Percentiles rank a stretch among this genome's conserved stretches.
These are phyloP conservation scores for Hypericum perforatum DNA, from an alignment of 345 rosid genomes.

Conservation along the genomic window DNA sequence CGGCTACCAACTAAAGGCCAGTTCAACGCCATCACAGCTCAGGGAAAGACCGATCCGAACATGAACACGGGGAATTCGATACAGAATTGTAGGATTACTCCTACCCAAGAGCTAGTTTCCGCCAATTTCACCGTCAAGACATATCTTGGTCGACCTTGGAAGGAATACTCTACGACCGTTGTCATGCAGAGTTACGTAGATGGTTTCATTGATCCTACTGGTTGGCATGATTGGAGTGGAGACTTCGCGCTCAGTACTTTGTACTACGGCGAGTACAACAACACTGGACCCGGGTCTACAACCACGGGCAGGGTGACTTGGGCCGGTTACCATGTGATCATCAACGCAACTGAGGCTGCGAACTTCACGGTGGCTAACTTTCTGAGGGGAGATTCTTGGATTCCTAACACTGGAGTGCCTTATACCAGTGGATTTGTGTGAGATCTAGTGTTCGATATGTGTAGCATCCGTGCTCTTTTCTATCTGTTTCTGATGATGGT, in stretches of 20 bases:
- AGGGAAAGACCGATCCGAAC: too few relatives aligned
- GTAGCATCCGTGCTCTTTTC: too few relatives aligned
- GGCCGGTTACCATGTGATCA: conserved; percentile 54
- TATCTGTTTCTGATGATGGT: too few relatives aligned
- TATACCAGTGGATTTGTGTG: conserved; percentile 25
- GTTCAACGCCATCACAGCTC: too few relatives aligned
- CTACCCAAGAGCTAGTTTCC: too few relatives aligned
- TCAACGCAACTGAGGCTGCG: conserved; percentile 47
- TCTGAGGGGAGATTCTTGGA: conserved; percentile 59
- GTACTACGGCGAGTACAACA: conserved; percentile 64
- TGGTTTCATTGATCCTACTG: conserved; percentile 45
- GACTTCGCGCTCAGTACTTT: conserved; percentile 53
- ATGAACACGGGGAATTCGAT: too few relatives aligned
- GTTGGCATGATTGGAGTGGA: conserved; percentile 66
- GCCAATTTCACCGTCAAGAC: too few relatives aligned
- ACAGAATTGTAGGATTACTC: too few relatives aligned
- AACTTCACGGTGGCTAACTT: conserved; percentile 59
- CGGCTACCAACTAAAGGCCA: too few relatives aligned
- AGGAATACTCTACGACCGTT: too few relatives aligned
- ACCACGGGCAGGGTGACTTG: conserved; percentile 51
- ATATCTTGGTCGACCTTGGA: too few relatives aligned
- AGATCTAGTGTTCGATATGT: not conserved
- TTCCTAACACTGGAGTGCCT: conserved; percentile 59
- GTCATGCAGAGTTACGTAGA: conserved; percentile 24
- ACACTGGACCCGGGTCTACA: conserved; percentile 58